phyloP scores from a whole-genome alignment of 495 filamentous ascomycete genomes.

The Daldinia grandis region DNA sequence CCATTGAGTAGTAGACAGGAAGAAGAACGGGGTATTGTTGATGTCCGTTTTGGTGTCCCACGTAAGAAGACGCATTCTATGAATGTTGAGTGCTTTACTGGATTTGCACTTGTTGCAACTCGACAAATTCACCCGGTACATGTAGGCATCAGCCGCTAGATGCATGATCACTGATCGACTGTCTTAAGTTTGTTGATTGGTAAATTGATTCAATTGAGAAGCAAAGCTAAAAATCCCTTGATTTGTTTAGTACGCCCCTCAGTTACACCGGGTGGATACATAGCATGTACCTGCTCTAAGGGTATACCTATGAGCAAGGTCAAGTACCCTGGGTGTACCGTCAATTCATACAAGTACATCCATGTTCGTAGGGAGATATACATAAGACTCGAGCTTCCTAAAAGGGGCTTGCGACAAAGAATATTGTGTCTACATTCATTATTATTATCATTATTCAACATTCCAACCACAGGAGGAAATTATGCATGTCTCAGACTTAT shows the following conservation, averaged over 20 bases:
- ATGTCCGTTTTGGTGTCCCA: not conserved
- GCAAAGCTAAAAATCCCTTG: constrained; percentile 6
- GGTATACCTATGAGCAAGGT: not conserved
- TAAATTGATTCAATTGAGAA: constrained; percentile 1
- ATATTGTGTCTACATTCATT: not conserved
- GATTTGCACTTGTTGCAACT: not conserved
- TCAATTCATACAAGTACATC: not conserved
- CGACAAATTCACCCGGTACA: not conserved
- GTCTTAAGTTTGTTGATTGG: not conserved
- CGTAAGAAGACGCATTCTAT: constrained; percentile 7
- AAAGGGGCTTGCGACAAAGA: not conserved
- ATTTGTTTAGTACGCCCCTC: constrained; percentile 1
- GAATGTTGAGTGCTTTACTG: not conserved
- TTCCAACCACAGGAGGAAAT: not conserved
- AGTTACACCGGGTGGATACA: not conserved
- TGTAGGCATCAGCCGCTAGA: constrained; percentile 15
- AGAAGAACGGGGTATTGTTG: not conserved
- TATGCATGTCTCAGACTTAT: not conserved
- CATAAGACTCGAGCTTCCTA: not conserved
- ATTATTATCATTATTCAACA: not conserved
- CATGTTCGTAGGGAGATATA: not conserved
- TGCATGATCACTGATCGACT: not conserved
- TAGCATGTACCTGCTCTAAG: not conserved
- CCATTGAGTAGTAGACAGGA: constrained; percentile 26
- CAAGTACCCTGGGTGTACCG: not conserved